A percentile compares a stretch with the other conserved stretches of the same genome.
Evolutionary conservation across 106 monocot species (phyloP).

Genomic region (Phalaenopsis aphrodite): DNA sequence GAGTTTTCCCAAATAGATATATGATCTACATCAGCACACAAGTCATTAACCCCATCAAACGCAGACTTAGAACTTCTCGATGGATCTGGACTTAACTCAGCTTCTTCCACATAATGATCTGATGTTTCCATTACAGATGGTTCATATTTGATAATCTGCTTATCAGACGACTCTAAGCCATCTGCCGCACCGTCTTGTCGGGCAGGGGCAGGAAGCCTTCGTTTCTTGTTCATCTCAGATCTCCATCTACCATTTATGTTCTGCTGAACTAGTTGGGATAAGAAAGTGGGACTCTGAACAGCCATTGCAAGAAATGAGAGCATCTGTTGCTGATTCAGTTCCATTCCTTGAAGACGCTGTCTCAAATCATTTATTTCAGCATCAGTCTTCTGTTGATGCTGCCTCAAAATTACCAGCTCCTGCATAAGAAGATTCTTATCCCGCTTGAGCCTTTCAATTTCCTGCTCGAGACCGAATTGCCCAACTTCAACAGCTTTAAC

Average conservation of each 20-base stretch:
- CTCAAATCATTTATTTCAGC: constrained; percentile 20
- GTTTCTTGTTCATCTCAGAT: constrained; percentile 32
- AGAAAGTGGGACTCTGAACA: constrained; percentile 31
- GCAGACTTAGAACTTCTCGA: not conserved
- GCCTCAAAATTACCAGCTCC: constrained; percentile 45
- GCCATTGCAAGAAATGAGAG: constrained; percentile 52
- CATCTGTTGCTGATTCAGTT: constrained; percentile 48
- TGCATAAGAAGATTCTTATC: constrained; percentile 50
- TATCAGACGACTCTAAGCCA: constrained; percentile 12
- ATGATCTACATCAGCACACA: constrained; percentile 15
- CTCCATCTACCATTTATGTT: constrained; percentile 24
- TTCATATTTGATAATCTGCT: constrained; percentile 39
- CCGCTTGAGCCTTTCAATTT: constrained; percentile 47
- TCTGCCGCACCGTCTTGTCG: constrained; percentile 11
- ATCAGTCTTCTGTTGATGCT: constrained; percentile 40
- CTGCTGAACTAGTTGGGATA: constrained; percentile 36
- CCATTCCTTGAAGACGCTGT: constrained; percentile 36
- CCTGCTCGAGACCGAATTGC: constrained; percentile 40
- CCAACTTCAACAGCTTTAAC: constrained; percentile 42
- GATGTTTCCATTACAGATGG: constrained; percentile 6
- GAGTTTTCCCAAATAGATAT: not conserved
- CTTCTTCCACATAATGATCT: not conserved
- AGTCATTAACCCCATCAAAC: constrained; percentile 10
- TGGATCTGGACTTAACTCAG: not conserved
- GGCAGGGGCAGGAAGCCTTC: constrained; percentile 29